Conservation (phyloP, 2,329 filamentous ascomycete genomes). For the Phyllosticta paracitricarpa region DNA sequence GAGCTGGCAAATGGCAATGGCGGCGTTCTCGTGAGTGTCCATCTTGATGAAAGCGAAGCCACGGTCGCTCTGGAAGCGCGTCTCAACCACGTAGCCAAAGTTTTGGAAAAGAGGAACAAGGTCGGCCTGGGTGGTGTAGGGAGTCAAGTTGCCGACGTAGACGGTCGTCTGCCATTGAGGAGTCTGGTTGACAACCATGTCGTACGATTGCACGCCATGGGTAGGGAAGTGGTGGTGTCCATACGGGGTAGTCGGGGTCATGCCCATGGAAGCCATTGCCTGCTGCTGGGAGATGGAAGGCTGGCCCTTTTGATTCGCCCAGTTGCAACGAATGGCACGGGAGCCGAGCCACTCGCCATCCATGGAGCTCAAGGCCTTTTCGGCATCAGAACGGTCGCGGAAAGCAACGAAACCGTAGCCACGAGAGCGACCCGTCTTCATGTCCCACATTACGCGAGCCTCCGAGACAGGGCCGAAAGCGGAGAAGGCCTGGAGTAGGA, state of each 20-base stretch:
- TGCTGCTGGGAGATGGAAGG: constrained; percentile 97
- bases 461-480: constrained; percentile 94
- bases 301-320: constrained; percentile 99
- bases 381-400: constrained; percentile 84
- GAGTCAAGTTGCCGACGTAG: constrained; percentile 95
- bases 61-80: constrained; percentile 93
- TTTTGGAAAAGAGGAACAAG: constrained; percentile 98
- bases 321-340: constrained; percentile 97
- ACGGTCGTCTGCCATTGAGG: constrained; percentile 97
- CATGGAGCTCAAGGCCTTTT: constrained; percentile 95
- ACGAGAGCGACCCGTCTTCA: constrained; percentile 97
- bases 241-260: constrained; percentile 93
- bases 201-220: constrained; percentile 92
- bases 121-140: constrained; percentile 94
- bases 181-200: constrained; percentile 92
- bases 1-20: constrained; percentile 96
- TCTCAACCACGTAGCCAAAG: constrained; percentile 95
- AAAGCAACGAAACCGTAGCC: constrained; percentile 98
- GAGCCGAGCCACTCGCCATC: constrained; percentile 98
- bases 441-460: constrained; percentile 99
- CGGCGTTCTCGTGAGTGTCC: constrained; percentile 95
- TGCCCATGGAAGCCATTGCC: constrained; percentile 93
- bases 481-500: constrained; percentile 86
- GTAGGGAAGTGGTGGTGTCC: constrained; percentile 97
- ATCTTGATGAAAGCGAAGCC: constrained; percentile 99